Base-by-base conservation (phyloP, 192 early-diverging fungal genomes). In the Oehlia diaphana region DNA sequence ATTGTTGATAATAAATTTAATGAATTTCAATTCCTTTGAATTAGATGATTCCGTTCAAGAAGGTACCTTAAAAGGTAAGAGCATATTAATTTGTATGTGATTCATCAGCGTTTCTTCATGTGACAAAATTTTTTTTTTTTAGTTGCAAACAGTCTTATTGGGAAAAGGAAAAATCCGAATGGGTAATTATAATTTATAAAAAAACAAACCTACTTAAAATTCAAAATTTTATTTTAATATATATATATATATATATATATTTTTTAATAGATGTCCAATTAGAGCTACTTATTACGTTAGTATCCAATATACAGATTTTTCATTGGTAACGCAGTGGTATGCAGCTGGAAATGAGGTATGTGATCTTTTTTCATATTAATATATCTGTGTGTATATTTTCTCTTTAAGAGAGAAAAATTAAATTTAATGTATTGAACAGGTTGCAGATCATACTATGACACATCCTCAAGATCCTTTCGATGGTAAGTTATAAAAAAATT, bases 271-370 rank as follows among this genome's bases (percentile, higher is more conserved):
- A 3, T 93, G 92, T 77, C 86, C 87, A 37, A 86, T 84, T 33
- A 82, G 82, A 69, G 85, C 87, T 9, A 90, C 91, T 23, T 93
- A 84, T 83, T 93, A 87, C 81, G 85, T 88, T 2, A 88, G 88
- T 62, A 90, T 89, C 64, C 63, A 85, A 26, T 92, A 92, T 77
- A 91, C 92, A 0, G 88, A 92, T 72, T 91, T 86, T 76, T 74
- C 85, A 0, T 79, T 88, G 28, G 91, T 90, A 53, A 85, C 91
- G 65, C 82, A 88, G 67, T 87, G 88, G 84, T 91, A 92, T 74
- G 87, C 90, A 35, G 77, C 82, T 13, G 91, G 91, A 58, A 16
- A 58, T 19, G 53, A 58, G 53, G 53, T 61, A 88, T 58, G 6
- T 19, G 7, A 44, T 44, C 42, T 44, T 8, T 44, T 44, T 9